These are phyloP conservation scores for Microthlaspi erraticum DNA, from an alignment of 345 rosid genomes.

Conservation along the genomic window DNA sequence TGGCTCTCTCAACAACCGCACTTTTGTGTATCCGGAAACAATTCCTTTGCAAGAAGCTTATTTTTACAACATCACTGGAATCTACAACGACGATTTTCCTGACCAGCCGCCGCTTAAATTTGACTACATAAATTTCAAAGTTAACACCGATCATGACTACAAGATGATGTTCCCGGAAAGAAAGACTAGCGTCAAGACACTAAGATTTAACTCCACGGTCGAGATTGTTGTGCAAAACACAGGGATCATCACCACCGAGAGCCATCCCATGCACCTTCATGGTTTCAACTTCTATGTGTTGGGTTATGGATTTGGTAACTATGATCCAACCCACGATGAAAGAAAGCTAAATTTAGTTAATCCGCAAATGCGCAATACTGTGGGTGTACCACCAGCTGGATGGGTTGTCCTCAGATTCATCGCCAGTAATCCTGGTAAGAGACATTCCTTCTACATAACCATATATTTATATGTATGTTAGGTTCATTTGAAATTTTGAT, in stretches of 20 bases:
- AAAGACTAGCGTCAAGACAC: constrained; percentile 56
- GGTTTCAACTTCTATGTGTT: constrained; percentile 74
- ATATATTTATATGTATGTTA: too few species aligned
- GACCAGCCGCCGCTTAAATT: constrained; percentile 53
- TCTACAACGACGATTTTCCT: constrained; percentile 69
- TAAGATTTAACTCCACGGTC: constrained; percentile 69
- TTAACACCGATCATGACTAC: constrained; percentile 15
- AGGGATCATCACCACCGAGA: constrained; percentile 51
- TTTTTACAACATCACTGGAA: constrained; percentile 51
- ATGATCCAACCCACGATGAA: constrained; percentile 42
- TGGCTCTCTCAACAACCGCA: constrained; percentile 70
- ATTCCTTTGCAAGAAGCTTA: constrained; percentile 62
- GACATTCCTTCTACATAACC: background rate
- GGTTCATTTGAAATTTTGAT: too few species aligned
- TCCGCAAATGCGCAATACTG: constrained; percentile 67
- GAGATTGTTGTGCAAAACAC: constrained; percentile 79
- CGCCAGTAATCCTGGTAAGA: constrained; percentile 79
- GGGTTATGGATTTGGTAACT: constrained; percentile 87
- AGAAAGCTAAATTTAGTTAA: constrained; percentile 59
- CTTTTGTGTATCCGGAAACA: constrained; percentile 48
- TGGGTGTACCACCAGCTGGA: constrained; percentile 71
- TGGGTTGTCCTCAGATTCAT: constrained; percentile 75
- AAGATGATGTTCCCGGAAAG: constrained; percentile 51
- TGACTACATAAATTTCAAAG: constrained; percentile 54
- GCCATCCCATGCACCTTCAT: constrained; percentile 85